Evolutionary conservation across 495 filamentous ascomycete species (phyloP), one percentile per base, ranked within the genome.

Genomic region (Recurvomyces mirabilis): DNA sequence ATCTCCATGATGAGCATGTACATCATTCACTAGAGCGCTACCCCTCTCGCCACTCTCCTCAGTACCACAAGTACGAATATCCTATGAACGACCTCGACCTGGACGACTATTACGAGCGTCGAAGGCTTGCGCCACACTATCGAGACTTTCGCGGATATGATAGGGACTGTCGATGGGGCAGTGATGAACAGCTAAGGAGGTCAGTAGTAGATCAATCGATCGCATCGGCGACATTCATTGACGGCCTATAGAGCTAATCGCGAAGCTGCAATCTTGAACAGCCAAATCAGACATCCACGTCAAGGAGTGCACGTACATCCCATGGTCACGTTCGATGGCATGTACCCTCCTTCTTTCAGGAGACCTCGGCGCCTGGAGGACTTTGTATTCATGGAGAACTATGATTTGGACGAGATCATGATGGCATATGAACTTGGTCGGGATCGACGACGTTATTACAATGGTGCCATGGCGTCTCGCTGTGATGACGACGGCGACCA

Each of bases 271-370:
- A 45, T 59, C 25, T 60, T 53, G 21, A 67, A 65, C 39, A 34
- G 52, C 26, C 46, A 52, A 4, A 51, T 65, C 33, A 38, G 33
- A 0, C 20, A 23, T 14, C 23, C 29, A 5, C 42, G 52, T 14
- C 44, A 32, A 26, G 55, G 59, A 38, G 51, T 49, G 13, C 54
- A 63, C 30, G 21, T 67, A 23, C 61, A 65, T 26, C 63, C 63
- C 2, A 65, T 56, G 46, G 57, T 65, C 58, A 61, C 56, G 24
- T 22, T 9, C 11, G 49, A 63, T 35, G 58, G 55, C 9, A 38
- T 49, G 15, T 63, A 60, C 32, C 64, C 64, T 9, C 17, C 23
- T 0, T 49, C 63, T 13, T 65, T 65, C 40, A 38, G 38, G 25
- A 31, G 47, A 0, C 54, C 19, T 57, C 43, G 34, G 55, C 60